Evolutionary conservation across 192 early-diverging fungal species (phyloP), one percentile per base, ranked within the genome.

Genomic region (Coemansia asiatica): DNA sequence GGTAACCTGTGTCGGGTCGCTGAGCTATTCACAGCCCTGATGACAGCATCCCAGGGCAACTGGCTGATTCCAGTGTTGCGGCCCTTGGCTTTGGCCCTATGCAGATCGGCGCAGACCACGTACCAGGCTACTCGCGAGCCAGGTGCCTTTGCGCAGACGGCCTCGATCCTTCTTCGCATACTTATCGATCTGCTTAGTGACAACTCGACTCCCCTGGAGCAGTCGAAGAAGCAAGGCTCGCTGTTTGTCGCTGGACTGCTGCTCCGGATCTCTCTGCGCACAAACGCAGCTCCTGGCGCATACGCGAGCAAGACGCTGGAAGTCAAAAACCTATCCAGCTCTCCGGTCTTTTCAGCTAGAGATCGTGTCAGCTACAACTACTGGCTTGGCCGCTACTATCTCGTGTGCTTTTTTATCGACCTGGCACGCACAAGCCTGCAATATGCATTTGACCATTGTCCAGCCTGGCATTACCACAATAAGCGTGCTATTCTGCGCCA

Each of bases 261-360:
- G 3, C 40, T 81, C 38, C 72, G 72, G 19, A 66, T 81, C 15
- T 81, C 79, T 3, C 63, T 81, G 60, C 51, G 68, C 2, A 81
- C 72, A 19, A 74, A 25, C 6, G 79, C 73, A 5, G 72, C 72
- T 7, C 79, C 79, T 0, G 72, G 72, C 0, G 79, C 79, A 9
- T 74, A 81, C 40, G 79, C 73, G 4, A 73, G 63, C 66, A 79
- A 74, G 49, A 70, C 77, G 38, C 62, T 79, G 16, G 77, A 79
- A 49, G 79, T 60, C 23, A 66, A 63, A 21, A 26, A 44, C 6
- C 38, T 72, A 35, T 56, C 47, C 59, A 23, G 60, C 6, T 28
- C 48, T 18, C 35, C 60, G 13, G 61, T 50, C 2, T 72, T 81
- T 50, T 63, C 73, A 1, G 48, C 21, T 22, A 69, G 69, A 55